phyloP scores from a whole-genome alignment of 352 stramenopile species.

The Globisporangium viniferum region DNA sequence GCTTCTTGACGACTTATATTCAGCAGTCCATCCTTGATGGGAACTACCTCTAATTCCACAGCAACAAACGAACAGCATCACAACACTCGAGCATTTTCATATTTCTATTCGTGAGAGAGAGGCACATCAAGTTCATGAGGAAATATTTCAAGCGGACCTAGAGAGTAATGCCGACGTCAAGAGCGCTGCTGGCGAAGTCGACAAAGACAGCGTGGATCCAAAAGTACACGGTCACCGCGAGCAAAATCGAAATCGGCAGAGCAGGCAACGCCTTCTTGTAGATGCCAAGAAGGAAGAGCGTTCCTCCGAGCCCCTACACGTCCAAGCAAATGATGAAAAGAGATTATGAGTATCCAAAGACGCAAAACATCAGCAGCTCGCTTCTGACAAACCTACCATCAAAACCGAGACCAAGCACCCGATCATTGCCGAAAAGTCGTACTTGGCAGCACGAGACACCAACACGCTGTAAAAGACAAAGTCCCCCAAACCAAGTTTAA shows the following conservation, averaged over 20 bases:
- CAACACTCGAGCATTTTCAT: constrained; percentile 12
- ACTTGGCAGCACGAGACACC: constrained; percentile 94
- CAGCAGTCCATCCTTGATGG: constrained; percentile 37
- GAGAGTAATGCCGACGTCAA: constrained; percentile 31
- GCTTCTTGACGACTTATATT: constrained; percentile 63
- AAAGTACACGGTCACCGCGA: constrained; percentile 77
- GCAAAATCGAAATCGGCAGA: constrained; percentile 93
- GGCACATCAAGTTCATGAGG: not conserved
- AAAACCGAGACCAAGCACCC: constrained; percentile 93
- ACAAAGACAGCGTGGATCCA: constrained; percentile 76
- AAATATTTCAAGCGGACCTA: constrained; percentile 10
- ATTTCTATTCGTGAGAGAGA: constrained; percentile 6
- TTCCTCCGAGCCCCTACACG: constrained; percentile 87
- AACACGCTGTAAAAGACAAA: constrained; percentile 99
- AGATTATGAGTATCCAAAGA: not conserved
- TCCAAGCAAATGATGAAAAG: not conserved
- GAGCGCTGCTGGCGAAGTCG: constrained; percentile 47
- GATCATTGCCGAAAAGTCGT: constrained; percentile 95
- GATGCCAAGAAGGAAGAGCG: constrained; percentile 94
- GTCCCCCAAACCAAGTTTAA: constrained; percentile 96
- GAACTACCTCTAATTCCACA: constrained; percentile 32
- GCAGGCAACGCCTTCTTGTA: constrained; percentile 95
- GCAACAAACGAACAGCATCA: not conserved
- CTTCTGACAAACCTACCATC: constrained; percentile 51
- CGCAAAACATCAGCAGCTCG: not conserved